Percentiles rank a stretch among this genome's conserved stretches.
Conservation (phyloP, 768 basidiomycete species). For the Mrakia hoshinonis region DNA sequence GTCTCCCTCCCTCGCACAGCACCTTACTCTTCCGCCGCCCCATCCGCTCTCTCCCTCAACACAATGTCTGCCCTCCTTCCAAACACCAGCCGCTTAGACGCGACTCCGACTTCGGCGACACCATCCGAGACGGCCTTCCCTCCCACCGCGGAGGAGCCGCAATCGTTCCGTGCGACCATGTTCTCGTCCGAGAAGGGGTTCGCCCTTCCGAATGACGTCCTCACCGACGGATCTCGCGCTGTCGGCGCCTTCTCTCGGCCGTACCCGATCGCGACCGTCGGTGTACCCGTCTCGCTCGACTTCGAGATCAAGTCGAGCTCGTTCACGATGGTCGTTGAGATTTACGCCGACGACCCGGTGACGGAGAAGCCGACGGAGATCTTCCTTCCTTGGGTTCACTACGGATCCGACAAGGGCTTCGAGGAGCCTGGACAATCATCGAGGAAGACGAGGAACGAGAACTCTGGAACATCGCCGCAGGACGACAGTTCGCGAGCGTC, state of each 20-base stretch:
- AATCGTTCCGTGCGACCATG: neutral
- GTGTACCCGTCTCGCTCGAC: constrained; percentile 54
- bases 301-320: constrained; percentile 66
- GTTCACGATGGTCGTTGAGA: constrained; percentile 62
- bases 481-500: neutral
- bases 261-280: constrained; percentile 67
- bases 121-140: neutral
- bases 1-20: neutral
- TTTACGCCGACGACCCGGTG: constrained; percentile 52
- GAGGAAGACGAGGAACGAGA: neutral
- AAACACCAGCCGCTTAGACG: neutral
- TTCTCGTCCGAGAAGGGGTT: constrained; percentile 3
- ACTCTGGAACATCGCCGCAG: neutral
- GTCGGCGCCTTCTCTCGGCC: constrained; percentile 76
- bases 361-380: constrained; percentile 68
- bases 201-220: constrained; percentile 44
- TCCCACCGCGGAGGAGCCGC: neutral
- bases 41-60: constrained; percentile 12
- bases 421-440: neutral
- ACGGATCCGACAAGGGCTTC: constrained; percentile 47
- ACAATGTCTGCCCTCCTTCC: neutral
- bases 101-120: neutral
- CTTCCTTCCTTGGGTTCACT: constrained; percentile 84
- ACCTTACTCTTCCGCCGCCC: neutral
- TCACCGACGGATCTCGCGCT: constrained; percentile 79